phyloP scores from a whole-genome alignment of 768 basidiomycete species.

The Piloderma croceum region DNA sequence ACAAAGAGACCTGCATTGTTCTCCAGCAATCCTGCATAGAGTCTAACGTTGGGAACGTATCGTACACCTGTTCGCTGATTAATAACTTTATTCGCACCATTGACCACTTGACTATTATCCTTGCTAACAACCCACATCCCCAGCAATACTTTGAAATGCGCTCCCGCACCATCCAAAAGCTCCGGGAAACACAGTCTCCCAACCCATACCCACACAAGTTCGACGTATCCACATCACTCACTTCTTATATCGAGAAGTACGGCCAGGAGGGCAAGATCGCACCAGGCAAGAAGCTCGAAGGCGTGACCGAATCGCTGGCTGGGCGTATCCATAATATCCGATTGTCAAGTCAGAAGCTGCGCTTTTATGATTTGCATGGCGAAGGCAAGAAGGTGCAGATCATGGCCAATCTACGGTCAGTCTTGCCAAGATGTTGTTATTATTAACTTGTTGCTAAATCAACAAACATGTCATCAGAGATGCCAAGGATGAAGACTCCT shows the following conservation, averaged over 20 bases:
- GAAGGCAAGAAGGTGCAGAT: slow-evolving; percentile 94
- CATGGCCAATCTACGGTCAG: slow-evolving; percentile 83
- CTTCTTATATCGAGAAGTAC: slow-evolving; percentile 67
- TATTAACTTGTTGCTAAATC: too few species aligned
- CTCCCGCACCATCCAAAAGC: slow-evolving; percentile 78
- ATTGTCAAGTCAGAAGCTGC: slow-evolving; percentile 72
- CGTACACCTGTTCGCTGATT: too few species aligned
- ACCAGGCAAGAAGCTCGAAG: slow-evolving; percentile 60
- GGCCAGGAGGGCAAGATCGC: slow-evolving; percentile 66
- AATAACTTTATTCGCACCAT: too few species aligned
- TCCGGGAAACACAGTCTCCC: slow-evolving; percentile 79
- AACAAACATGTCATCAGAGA: slow-evolving; percentile 40
- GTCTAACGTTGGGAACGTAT: too few species aligned
- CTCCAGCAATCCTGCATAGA: too few species aligned
- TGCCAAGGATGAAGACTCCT: slow-evolving; percentile 55
- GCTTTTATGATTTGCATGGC: slow-evolving; percentile 90
- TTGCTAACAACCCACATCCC: neutral
- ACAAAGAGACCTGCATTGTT: too few species aligned
- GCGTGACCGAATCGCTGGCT: slow-evolving; percentile 60
- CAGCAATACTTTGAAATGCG: slow-evolving; percentile 98
- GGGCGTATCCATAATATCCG: slow-evolving; percentile 92
- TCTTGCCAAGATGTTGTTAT: slow-evolving; percentile 7
- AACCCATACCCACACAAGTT: slow-evolving; percentile 99
- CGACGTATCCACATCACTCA: slow-evolving; percentile 73
- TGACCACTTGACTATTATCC: too few species aligned